Evolutionary conservation across 2,329 filamentous ascomycete species (phyloP), one percentile per base, ranked within the genome.

Genomic region (Aspergillus jensenii): DNA sequence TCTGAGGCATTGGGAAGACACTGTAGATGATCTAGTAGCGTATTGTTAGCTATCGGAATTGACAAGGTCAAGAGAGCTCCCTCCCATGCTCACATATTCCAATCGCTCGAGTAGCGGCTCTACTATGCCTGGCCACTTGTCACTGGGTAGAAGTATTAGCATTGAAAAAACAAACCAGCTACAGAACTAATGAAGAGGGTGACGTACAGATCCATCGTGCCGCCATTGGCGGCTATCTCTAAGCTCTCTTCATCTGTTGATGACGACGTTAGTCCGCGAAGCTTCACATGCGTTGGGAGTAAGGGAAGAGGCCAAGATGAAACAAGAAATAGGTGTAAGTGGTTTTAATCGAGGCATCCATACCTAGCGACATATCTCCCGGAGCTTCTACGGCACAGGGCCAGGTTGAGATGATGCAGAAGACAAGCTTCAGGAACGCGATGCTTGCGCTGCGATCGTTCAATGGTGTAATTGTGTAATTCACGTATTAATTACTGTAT

Each of bases 1-100:
- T 75, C 53, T 78, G 81, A 11, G 90, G 90, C 65, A 89, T 87
- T 43, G 90, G 87, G 67, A 96, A 96, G 52, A 88, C 87, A 70
- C 86, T 82, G 73, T 85, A 84, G 41, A 90, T 84, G 65, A 92
- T 93, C 90, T 96, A 27, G 52, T 62, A 46, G 63, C 54, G 21
- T 40, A 59, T 40, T n/a, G 25, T 54, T 19, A 54, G 52, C 27
- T 27, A 39, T 11, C 7, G 4, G 39, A 21, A 12, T 23, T 25
- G 27, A 9, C n/a, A 3, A 41, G 23, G 40, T 27, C 8, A 25
- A 51, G 31, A 46, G 45, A 51, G 56, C 19, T 15, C 23, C 33
- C 19, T 17, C 23, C 33, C 23, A 21, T 51, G 56, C 73, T 65
- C 73, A 87, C 84, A 72, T 85, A 82, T 72, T 95, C 88, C 50